Conservation (phyloP, 2,329 filamentous ascomycete genomes). For the Fusarium penzigii region DNA sequence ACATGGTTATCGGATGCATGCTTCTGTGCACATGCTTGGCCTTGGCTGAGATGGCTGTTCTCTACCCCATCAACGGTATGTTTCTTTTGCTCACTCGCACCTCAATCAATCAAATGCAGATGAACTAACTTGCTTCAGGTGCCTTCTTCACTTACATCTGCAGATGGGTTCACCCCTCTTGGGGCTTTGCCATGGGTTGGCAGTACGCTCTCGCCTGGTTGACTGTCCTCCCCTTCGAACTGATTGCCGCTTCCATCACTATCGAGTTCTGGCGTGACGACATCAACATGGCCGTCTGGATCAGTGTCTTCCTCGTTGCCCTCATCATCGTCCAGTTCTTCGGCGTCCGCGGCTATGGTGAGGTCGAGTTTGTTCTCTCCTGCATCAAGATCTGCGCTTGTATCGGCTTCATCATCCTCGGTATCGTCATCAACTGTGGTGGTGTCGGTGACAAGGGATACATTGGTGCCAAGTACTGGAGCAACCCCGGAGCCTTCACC, state of each 20-base stretch:
- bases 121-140: constrained; percentile 61
- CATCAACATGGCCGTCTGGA: constrained; percentile 72
- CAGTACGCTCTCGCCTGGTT: constrained; percentile 93
- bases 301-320: constrained; percentile 74
- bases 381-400: constrained; percentile 81
- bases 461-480: constrained; percentile 78
- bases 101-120: too few species aligned
- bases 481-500: constrained; percentile 76
- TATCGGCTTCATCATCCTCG: constrained; percentile 65
- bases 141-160: constrained; percentile 92
- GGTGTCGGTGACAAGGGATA: constrained; percentile 73
- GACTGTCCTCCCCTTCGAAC: constrained; percentile 78
- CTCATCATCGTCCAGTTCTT: constrained; percentile 85
- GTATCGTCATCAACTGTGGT: constrained; percentile 81
- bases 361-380: constrained; percentile 85
- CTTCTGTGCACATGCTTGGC: constrained; percentile 71
- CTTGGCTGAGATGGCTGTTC: constrained; percentile 85
- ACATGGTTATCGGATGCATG: constrained; percentile 39
- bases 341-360: constrained; percentile 84
- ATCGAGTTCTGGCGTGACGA: constrained; percentile 74
- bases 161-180: constrained; percentile 87
- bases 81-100: constrained; percentile 66
- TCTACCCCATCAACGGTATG: constrained; percentile 78
- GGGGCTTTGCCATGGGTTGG: constrained; percentile 95
- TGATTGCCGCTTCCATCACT: constrained; percentile 83